Conservation (phyloP, 2,329 filamentous ascomycete genomes). For the Emmonsiellopsis sp. region DNA sequence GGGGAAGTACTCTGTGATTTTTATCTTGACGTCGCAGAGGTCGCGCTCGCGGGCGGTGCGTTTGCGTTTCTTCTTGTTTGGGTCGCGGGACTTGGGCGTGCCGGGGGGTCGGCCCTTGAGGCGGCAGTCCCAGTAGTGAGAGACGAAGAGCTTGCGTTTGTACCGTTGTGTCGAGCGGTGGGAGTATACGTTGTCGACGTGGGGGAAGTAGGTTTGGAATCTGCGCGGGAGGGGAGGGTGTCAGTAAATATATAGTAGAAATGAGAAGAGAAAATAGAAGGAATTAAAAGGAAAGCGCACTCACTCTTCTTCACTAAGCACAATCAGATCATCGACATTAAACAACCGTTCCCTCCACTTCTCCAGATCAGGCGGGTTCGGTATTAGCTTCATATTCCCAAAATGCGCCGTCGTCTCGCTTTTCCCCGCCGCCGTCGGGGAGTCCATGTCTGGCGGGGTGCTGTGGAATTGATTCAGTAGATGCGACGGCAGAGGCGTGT, state of each 20-base stretch:
- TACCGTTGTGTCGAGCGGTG: slow-evolving; percentile 73
- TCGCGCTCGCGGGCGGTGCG: slow-evolving; percentile 64
- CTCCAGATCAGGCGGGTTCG: slow-evolving; percentile 57
- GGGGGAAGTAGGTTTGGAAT: slow-evolving; percentile 72
- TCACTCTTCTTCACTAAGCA: slow-evolving; percentile 65
- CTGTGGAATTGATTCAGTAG: slow-evolving; percentile 14
- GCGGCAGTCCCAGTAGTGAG: slow-evolving; percentile 77
- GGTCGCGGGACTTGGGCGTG: slow-evolving; percentile 69
- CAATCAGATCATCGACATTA: slow-evolving; percentile 62
- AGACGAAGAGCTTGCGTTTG: slow-evolving; percentile 73
- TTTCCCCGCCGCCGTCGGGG: slow-evolving; percentile 12
- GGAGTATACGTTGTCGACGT: slow-evolving; percentile 77
- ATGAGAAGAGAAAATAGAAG: not conserved
- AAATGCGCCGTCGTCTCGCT: slow-evolving; percentile 17
- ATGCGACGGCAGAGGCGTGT: slow-evolving; percentile 10
- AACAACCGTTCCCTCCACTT: slow-evolving; percentile 65
- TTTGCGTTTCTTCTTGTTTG: slow-evolving; percentile 73
- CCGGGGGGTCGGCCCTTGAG: slow-evolving; percentile 71
- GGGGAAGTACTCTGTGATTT: slow-evolving; percentile 70
- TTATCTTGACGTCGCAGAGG: slow-evolving; percentile 80
- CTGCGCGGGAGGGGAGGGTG: slow-evolving; percentile 29
- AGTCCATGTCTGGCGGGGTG: slow-evolving; percentile 16
- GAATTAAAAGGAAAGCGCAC: slow-evolving; percentile 14
- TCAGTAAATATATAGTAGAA: slow-evolving; percentile 3
- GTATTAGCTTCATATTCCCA: slow-evolving; percentile 43